Conservation (phyloP, 2,329 filamentous ascomycete species). For the Epichloe sylvatica region DNA sequence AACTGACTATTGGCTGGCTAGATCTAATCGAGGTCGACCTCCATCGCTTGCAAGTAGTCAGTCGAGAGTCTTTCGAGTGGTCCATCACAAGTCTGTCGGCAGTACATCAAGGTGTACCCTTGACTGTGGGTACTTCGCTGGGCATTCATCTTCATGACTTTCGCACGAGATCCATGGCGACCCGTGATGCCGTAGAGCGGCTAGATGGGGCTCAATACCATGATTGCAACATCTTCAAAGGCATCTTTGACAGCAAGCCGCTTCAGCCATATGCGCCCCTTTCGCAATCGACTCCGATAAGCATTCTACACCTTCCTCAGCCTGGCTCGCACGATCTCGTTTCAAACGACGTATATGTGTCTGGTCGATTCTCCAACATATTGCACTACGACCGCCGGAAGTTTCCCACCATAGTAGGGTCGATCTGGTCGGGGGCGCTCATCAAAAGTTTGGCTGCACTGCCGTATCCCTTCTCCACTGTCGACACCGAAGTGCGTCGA, state of each 20-base stretch:
- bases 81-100: conserved; percentile 72
- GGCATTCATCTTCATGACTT: conserved; percentile 76
- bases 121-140: conserved; percentile 72
- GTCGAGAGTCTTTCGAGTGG: conserved; percentile 61
- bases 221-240: conserved; percentile 18
- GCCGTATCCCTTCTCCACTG: conserved; percentile 51
- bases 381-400: conserved; percentile 78
- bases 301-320: conserved; percentile 62
- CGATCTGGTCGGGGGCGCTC: conserved; percentile 71
- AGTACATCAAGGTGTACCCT: conserved; percentile 47
- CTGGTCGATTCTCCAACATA: conserved; percentile 77
- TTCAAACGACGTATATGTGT: conserved; percentile 74
- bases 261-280: conserved; percentile 53
- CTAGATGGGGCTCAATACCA: conserved; percentile 17
- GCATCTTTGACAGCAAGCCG: conserved; percentile 38
- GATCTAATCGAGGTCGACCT: conserved; percentile 72
- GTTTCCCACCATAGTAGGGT: conserved; percentile 63
- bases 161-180: conserved; percentile 29
- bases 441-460: conserved; percentile 60
- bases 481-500: conserved; percentile 45
- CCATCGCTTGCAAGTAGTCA: conserved; percentile 53
- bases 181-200: conserved; percentile 22
- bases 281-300: conserved; percentile 67
- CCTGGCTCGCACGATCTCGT: conserved; percentile 37
- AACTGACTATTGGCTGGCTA: conserved; percentile 6